Percentiles rank a stretch among this genome's conserved stretches.
These are phyloP conservation scores for Mrakiaceae sp. DNA, from an alignment of 1,284 basidiomycete genomes.

Conservation along the genomic window DNA sequence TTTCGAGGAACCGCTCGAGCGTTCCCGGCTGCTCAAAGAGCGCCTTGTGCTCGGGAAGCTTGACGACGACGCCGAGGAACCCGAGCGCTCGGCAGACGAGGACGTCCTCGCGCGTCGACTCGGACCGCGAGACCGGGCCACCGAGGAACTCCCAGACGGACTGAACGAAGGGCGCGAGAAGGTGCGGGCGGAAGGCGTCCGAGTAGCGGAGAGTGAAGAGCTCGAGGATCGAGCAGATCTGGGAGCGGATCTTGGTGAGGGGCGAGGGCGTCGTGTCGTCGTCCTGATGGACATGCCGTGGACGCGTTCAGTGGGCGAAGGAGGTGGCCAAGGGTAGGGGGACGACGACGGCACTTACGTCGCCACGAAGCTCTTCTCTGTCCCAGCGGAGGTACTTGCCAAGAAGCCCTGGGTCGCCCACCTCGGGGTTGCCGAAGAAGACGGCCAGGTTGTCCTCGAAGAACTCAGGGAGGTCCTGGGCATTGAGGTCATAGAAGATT, in stretches of 20 bases:
- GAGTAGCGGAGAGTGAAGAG: conserved; percentile 85
- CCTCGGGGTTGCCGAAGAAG: conserved; percentile 55
- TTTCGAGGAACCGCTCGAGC: conserved; percentile 70
- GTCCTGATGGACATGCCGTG: conserved; percentile 41
- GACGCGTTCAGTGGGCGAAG: conserved; percentile 16
- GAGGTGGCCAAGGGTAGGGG: background rate
- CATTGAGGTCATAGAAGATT: conserved; percentile 86
- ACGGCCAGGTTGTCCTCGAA: conserved; percentile 80
- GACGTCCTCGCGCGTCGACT: conserved; percentile 33
- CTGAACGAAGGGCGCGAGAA: conserved; percentile 72
- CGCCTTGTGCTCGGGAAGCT: conserved; percentile 60
- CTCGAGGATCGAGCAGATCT: conserved; percentile 85
- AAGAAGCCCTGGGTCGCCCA: conserved; percentile 50
- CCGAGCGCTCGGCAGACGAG: conserved; percentile 86
- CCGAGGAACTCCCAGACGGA: conserved; percentile 85
- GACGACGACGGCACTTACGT: conserved; percentile 43
- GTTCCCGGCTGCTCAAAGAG: conserved; percentile 55
- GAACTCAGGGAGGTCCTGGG: conserved; percentile 87
- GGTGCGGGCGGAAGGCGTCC: conserved; percentile 62
- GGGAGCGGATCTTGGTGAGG: conserved; percentile 75
- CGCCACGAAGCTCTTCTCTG: conserved; percentile 52
- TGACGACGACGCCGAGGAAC: conserved; percentile 87
- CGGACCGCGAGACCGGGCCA: background rate
- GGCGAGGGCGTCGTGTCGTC: conserved; percentile 75
- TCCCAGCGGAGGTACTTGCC: conserved; percentile 71